These are phyloP conservation scores for Pichia thaimueangensis DNA, from an alignment of 805 yeast species.

Conservation along the genomic window DNA sequence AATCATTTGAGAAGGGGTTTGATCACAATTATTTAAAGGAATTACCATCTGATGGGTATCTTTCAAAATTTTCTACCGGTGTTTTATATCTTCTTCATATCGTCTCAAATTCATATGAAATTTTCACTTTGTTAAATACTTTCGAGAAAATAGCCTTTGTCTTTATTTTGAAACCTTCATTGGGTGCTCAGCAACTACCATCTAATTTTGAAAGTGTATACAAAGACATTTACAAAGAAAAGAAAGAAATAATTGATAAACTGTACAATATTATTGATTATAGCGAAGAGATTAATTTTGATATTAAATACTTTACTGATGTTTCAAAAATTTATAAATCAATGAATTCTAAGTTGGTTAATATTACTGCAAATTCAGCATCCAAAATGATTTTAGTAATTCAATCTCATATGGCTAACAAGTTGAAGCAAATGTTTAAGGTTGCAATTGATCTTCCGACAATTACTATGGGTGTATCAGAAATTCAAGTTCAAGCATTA, in stretches of 20 bases:
- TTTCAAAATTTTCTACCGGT: constrained; percentile 49
- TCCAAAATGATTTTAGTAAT: constrained; percentile 57
- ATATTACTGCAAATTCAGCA: constrained; percentile 59
- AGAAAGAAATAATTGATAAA: constrained; percentile 38
- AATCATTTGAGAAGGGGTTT: constrained; percentile 82
- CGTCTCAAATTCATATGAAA: constrained; percentile 67
- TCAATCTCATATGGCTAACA: constrained; percentile 61
- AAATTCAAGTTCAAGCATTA: constrained; percentile 59
- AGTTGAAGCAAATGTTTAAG: constrained; percentile 40
- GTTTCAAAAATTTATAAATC: constrained; percentile 49
- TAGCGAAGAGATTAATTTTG: constrained; percentile 47
- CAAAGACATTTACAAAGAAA: constrained; percentile 43
- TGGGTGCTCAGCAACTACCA: constrained; percentile 60
- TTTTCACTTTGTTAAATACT: constrained; percentile 60
- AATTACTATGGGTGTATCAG: constrained; percentile 52
- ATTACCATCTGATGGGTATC: constrained; percentile 45
- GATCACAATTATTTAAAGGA: constrained; percentile 47
- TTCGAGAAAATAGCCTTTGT: constrained; percentile 48
- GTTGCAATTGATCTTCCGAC: constrained; percentile 54
- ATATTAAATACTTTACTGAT: constrained; percentile 48
- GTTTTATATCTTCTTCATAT: constrained; percentile 63
- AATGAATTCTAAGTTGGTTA: constrained; percentile 46
- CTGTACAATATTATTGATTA: constrained; percentile 46
- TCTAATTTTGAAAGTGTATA: constrained; percentile 48
- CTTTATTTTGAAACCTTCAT: constrained; percentile 62